These are phyloP conservation scores for Fraxinus ornus DNA, from an alignment of 305 asterid genomes.

Conservation along the genomic window DNA sequence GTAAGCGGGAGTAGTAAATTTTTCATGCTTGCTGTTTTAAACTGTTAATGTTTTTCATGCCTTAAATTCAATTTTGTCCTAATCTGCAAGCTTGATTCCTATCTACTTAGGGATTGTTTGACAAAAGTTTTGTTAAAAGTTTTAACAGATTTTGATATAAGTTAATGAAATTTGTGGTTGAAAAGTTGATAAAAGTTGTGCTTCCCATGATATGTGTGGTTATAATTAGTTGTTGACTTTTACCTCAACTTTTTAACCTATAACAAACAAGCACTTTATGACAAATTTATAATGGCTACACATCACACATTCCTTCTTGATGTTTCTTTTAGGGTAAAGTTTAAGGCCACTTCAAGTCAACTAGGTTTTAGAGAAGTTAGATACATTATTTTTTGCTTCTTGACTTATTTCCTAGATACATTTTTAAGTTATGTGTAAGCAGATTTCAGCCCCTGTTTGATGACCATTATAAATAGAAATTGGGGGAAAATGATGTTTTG, in stretches of 20 bases:
- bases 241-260: background rate
- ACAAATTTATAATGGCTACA: background rate
- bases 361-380: background rate
- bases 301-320: background rate
- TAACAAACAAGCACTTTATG: background rate
- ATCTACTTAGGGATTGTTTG: background rate
- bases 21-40: background rate
- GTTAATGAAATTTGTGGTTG: background rate
- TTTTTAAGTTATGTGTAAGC: background rate
- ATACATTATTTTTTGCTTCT: background rate
- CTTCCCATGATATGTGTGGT: background rate
- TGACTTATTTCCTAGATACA: background rate
- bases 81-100: background rate
- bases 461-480: background rate
- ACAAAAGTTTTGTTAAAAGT: background rate
- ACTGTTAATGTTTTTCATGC: background rate
- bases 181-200: background rate
- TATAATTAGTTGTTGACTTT: background rate
- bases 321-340: background rate
- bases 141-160: background rate
- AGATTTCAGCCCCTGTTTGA: background rate
- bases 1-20: constrained; percentile 36
- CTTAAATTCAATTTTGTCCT: background rate
- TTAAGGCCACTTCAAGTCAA: background rate
- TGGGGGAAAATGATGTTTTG: background rate